A percentile compares a stretch with the other conserved stretches of the same genome.
Conservation (phyloP, 2,329 filamentous ascomycete genomes). For the Colletotrichum cordylinicola region DNA sequence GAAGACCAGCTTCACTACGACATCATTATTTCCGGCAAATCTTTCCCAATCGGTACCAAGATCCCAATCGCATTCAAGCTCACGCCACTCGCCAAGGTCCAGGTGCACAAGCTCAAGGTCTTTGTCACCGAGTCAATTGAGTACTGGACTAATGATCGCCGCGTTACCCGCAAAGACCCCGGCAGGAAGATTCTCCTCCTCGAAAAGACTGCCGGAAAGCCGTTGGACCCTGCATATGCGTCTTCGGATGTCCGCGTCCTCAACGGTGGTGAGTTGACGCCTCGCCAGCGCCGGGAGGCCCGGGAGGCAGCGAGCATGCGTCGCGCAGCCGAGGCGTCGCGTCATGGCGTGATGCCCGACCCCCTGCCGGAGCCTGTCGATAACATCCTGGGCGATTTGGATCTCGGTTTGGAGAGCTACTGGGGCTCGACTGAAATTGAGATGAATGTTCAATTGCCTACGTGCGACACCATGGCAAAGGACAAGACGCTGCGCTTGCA, state of each 20-base stretch:
- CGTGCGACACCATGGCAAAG: slow-evolving; percentile 83
- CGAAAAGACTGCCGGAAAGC: slow-evolving; percentile 84
- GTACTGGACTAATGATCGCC: slow-evolving; percentile 86
- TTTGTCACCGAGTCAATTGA: slow-evolving; percentile 90
- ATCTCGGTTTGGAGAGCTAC: slow-evolving; percentile 71
- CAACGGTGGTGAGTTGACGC: slow-evolving; percentile 78
- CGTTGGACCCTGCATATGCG: slow-evolving; percentile 74
- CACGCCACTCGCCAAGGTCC: slow-evolving; percentile 90
- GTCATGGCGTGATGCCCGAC: slow-evolving; percentile 41
- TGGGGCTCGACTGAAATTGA: slow-evolving; percentile 93
- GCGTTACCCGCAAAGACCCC: slow-evolving; percentile 83
- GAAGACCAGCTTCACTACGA: slow-evolving; percentile 96
- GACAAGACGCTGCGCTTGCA: slow-evolving; percentile 72
- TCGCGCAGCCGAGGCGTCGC: slow-evolving; percentile 60
- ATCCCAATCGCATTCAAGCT: slow-evolving; percentile 95
- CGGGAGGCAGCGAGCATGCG: slow-evolving; percentile 51
- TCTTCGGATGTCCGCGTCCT: slow-evolving; percentile 79
- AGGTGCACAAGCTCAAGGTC: slow-evolving; percentile 91
- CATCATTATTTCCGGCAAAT: slow-evolving; percentile 95
- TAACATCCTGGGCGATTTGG: slow-evolving; percentile 83
- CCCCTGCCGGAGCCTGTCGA: slow-evolving; percentile 59
- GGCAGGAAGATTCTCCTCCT: slow-evolving; percentile 85
- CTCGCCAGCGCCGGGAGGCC: slow-evolving; percentile 52
- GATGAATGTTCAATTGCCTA: slow-evolving; percentile 90
- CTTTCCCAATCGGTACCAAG: slow-evolving; percentile 85